Base-by-base conservation (phyloP, 2,329 filamentous ascomycete species). In the Monosporascus sp. region DNA sequence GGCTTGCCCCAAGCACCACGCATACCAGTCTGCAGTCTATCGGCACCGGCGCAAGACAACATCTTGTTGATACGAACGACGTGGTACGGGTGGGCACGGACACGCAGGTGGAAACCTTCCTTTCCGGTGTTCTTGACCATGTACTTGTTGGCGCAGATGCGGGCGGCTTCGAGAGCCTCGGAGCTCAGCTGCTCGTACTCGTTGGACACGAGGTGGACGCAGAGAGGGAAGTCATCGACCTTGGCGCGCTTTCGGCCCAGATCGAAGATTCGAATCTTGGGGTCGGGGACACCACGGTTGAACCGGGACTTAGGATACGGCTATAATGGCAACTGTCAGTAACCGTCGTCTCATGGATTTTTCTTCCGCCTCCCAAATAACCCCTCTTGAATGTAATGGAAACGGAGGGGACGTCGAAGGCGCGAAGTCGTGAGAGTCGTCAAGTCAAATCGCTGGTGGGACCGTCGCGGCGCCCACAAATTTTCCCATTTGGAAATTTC, bases 1-100 rank as follows among this genome's bases (percentile, higher is more conserved):
- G 94, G 94, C 88, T 99, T 99, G 75, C 94, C 94, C 87, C 91
- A 99, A 70, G 94, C 94, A 87, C 94, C 94, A 88, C 94, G 93
- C 94, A 99, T 99, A 84, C 94, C 94, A 69, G 94, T 99, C 82
- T 99, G 94, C 79, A 99, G 84, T 88, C 94, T 91, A 97, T 99
- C 94, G 87, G 94, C 94, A 85, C 94, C 94, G 73, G 94, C 94
- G 79, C 94, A 99, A 75, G 94, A 97, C 90, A 99, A 93, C 94
- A 99, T 99, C 89, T 99, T 99, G 91, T 99, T 99, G 92, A 99
- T 99, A 81, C 94, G 94, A 84, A 99, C 89, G 80, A 99, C 94
- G 85, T 99, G 94, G 90, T 90, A 99, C 66, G 94, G 94, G 85
- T 99, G 94, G 73, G 91, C 92, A 74, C 94, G 85, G 72, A 88